These are phyloP conservation scores for Trichosporon asahii DNA, from an alignment of 1,284 basidiomycete species.

Conservation along the genomic window DNA sequence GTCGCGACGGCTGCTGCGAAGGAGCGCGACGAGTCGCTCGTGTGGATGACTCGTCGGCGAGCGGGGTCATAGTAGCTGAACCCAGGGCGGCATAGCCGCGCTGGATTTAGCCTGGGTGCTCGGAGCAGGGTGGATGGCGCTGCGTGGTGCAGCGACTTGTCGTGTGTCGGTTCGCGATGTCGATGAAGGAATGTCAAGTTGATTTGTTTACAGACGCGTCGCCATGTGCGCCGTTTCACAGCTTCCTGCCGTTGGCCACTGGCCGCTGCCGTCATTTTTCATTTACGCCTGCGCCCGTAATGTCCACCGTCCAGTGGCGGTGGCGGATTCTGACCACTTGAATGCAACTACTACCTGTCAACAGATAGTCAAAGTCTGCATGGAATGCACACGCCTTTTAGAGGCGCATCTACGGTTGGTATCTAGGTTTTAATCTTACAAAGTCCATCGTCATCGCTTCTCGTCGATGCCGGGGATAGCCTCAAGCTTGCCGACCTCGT, in stretches of 20 bases:
- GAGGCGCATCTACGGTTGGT: background rate
- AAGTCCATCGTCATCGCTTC: background rate
- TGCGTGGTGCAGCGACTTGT: background rate
- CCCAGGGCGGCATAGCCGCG: background rate
- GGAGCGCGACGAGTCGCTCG: background rate
- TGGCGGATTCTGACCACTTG: background rate
- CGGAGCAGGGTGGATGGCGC: background rate
- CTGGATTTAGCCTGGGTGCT: background rate
- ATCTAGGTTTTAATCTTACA: background rate
- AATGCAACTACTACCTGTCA: background rate
- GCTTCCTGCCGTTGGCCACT: background rate
- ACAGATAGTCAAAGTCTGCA: slow-evolving; percentile 2
- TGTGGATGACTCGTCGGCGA: background rate
- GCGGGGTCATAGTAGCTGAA: background rate
- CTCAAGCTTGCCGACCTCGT: background rate
- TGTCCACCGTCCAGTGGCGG: background rate
- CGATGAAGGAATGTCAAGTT: background rate
- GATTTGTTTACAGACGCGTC: slow-evolving; percentile 11
- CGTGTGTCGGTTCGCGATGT: background rate
- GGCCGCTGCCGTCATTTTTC: background rate
- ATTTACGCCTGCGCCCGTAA: background rate
- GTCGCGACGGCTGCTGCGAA: background rate
- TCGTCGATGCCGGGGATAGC: slow-evolving; percentile 6
- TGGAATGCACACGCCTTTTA: background rate
- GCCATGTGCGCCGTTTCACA: background rate